phyloP scores from a whole-genome alignment of 192 early-diverging fungal genomes.

The Phycomyces nitens region DNA sequence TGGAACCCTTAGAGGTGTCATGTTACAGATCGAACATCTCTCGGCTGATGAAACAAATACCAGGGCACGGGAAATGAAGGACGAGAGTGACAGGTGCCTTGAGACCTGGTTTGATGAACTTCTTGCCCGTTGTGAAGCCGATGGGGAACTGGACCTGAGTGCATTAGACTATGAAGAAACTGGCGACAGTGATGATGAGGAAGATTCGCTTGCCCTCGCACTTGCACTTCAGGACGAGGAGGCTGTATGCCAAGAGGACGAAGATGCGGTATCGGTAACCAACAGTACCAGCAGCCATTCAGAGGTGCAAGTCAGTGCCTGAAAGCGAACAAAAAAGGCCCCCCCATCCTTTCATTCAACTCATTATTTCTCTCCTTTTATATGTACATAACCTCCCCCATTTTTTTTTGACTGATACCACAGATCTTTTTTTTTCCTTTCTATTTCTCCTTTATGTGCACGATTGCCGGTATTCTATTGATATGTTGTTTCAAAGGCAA shows the following conservation, averaged over 20 bases:
- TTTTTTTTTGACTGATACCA: background rate
- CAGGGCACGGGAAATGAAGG: slow-evolving; percentile 22
- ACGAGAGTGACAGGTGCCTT: slow-evolving; percentile 26
- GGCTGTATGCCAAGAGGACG: slow-evolving; percentile 23
- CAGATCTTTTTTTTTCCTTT: background rate
- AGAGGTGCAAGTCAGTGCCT: background rate
- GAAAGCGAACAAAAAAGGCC: background rate
- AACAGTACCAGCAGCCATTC: slow-evolving; percentile 1
- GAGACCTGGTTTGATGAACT: slow-evolving; percentile 34
- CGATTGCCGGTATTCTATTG: too few species aligned
- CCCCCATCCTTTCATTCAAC: background rate
- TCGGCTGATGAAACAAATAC: slow-evolving; percentile 30
- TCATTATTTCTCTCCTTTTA: background rate
- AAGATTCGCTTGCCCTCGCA: slow-evolving; percentile 27
- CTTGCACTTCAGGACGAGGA: slow-evolving; percentile 26
- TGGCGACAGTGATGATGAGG: slow-evolving; percentile 22
- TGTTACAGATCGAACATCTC: slow-evolving; percentile 31
- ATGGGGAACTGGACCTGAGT: slow-evolving; percentile 25
- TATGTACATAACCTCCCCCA: background rate
- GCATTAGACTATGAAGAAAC: background rate
- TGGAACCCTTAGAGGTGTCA: slow-evolving; percentile 21
- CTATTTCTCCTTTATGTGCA: background rate
- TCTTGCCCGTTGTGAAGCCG: slow-evolving; percentile 26
- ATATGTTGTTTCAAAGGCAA: background rate
- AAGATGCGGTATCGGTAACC: slow-evolving; percentile 3